Conservation (phyloP, 345 rosid species). For the Gossypium rotundifolium region DNA sequence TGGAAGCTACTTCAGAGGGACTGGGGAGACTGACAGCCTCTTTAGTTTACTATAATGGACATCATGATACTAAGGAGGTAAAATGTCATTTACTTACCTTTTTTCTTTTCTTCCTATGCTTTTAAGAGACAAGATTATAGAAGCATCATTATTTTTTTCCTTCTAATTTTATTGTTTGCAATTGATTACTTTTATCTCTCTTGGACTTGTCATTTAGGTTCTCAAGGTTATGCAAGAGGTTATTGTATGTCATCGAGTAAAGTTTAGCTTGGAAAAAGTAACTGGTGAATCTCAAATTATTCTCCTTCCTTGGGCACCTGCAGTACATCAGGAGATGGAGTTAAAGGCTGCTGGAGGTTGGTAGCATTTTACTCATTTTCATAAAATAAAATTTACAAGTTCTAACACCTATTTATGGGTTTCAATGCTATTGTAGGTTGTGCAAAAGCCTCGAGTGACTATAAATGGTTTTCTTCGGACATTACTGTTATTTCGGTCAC, state of each 20-base stretch:
- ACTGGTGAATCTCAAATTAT: slow-evolving; percentile 31
- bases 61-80: slow-evolving; percentile 55
- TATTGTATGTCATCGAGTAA: slow-evolving; percentile 69
- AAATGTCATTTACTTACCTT: slow-evolving; percentile 9
- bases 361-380: slow-evolving; percentile 14
- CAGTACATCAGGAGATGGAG: slow-evolving; percentile 77
- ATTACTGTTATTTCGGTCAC: slow-evolving; percentile 52
- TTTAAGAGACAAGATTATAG: neutral
- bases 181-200: neutral
- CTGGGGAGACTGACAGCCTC: slow-evolving; percentile 65
- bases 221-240: slow-evolving; percentile 70
- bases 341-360: slow-evolving; percentile 77
- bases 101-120: neutral
- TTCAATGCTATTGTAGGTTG: slow-evolving; percentile 51
- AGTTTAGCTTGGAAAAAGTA: slow-evolving; percentile 41
- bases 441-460: slow-evolving; percentile 68
- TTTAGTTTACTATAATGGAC: slow-evolving; percentile 53
- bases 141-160: neutral
- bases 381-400: neutral
- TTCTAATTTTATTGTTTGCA: neutral
- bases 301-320: slow-evolving; percentile 82
- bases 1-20: slow-evolving; percentile 64
- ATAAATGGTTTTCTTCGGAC: slow-evolving; percentile 90
- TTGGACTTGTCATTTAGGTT: slow-evolving; percentile 39
- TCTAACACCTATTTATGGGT: slow-evolving; percentile 13